Conservation (phyloP, 768 basidiomycete species). For the Amyloporia xantha region DNA sequence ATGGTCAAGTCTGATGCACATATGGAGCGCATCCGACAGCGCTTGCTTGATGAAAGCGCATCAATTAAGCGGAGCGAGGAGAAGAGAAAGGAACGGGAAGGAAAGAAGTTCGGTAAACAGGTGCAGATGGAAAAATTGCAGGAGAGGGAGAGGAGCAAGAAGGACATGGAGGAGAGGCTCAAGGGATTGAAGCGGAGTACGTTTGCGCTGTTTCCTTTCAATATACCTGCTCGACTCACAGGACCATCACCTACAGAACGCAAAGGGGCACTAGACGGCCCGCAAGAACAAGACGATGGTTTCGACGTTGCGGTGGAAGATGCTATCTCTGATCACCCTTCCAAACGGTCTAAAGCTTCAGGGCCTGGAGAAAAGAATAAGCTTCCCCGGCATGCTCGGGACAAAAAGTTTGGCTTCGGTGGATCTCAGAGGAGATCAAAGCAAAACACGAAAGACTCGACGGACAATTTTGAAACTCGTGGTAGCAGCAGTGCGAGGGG, state of each 20-base stretch:
- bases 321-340: slow-evolving; percentile 69
- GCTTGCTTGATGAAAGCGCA: slow-evolving; percentile 81
- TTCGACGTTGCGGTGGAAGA: slow-evolving; percentile 93
- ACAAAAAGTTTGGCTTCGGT: slow-evolving; percentile 80
- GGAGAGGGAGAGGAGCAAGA: slow-evolving; percentile 83
- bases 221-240: neutral
- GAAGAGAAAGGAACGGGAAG: slow-evolving; percentile 84
- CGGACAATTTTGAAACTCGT: slow-evolving; percentile 57
- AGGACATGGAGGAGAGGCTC: slow-evolving; percentile 83
- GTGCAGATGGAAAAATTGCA: slow-evolving; percentile 93
- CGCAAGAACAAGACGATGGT: slow-evolving; percentile 53
- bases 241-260: slow-evolving; percentile 48
- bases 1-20: slow-evolving; percentile 98
- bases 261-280: slow-evolving; percentile 71
- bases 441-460: slow-evolving; percentile 76
- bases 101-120: slow-evolving; percentile 98
- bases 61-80: slow-evolving; percentile 89
- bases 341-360: slow-evolving; percentile 41
- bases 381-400: slow-evolving; percentile 55
- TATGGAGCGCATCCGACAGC: slow-evolving; percentile 94
- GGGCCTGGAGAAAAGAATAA: slow-evolving; percentile 26
- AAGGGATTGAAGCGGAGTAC: slow-evolving; percentile 87
- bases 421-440: slow-evolving; percentile 65
- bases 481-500: slow-evolving; percentile 24
- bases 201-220: slow-evolving; percentile 19